Base-by-base conservation (phyloP, 345 rosid genomes). In the Acer yangbiense region DNA sequence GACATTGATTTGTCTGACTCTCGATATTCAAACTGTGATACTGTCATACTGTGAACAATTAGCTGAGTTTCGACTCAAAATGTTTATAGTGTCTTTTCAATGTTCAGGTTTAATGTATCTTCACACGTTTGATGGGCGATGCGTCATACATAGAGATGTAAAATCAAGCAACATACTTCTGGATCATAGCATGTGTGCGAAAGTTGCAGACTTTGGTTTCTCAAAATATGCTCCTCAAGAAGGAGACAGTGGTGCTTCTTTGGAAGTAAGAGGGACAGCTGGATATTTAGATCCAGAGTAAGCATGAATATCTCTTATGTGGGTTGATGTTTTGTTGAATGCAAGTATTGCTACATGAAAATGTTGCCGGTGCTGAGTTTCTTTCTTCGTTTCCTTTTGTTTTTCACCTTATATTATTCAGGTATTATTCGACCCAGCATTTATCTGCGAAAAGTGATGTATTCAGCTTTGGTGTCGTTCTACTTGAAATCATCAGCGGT, bases 201-300 rank as follows among this genome's bases (percentile, higher is more conserved):
- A 86, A 75, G 90, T 91, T 13, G 92, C 91, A 65, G 96, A 91
- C 80, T 91, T 90, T 39, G 93, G 93, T 67, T 91, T 89, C 77
- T 91, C 93, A 9, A 90, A 91, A 76, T 89, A 90, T 82, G 92
- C 93, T 71, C 92, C 92, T 63, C 93, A 88, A 78, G 96, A 91
- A 80, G 93, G 92, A 29, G 96, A 91, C 17, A 88, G 90, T 17
- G 86, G 90, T 39, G 88, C 83, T 79, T 91, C 95, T 60, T 86
- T 88, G 18, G 93, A 89, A 90, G 93, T 90, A 55, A 80, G 91
- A 81, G 96, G 96, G 75, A 91, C 93, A 0, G 93, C 96, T 4
- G 93, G 92, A 55, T 90, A 91, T 84, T 76, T 91, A 82, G 96
- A 90, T 72, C 96, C 96, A 35, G 96, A 90, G 96, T 90, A 87